A percentile compares a stretch with the other conserved stretches of the same genome.
Evolutionary conservation across 306 rosid genomes (phyloP).

Genomic region (Medicago arabica): DNA sequence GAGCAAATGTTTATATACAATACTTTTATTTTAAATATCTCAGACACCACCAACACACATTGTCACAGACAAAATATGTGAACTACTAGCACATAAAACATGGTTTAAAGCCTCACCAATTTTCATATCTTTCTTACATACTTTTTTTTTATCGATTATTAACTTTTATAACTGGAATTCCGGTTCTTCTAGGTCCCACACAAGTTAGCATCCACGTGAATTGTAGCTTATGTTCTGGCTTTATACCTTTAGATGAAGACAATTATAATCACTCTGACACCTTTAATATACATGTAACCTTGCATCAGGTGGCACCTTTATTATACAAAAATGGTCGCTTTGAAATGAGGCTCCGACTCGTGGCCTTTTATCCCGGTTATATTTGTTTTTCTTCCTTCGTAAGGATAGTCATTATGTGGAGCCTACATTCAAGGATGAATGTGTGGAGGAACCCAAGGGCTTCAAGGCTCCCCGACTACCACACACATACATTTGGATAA

Average conservation of each 20-base stretch:
- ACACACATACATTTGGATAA: too few relatives aligned
- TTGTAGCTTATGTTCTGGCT: background rate
- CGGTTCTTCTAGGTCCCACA: background rate
- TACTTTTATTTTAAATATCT: background rate
- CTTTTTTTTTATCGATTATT: background rate
- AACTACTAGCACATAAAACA: too few relatives aligned
- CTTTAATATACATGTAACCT: too few relatives aligned
- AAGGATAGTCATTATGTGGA: too few relatives aligned
- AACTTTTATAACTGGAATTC: background rate
- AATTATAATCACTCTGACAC: background rate
- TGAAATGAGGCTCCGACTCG: background rate
- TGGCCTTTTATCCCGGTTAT: background rate
- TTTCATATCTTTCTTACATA: background rate
- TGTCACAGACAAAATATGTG: background rate
- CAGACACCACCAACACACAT: background rate
- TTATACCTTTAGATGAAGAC: conserved; percentile 3
- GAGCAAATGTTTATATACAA: too few relatives aligned
- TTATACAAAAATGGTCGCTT: background rate
- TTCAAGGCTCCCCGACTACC: too few relatives aligned
- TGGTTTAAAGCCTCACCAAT: too few relatives aligned
- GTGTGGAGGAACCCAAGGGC: too few relatives aligned
- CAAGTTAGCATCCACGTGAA: background rate
- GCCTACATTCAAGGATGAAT: too few relatives aligned
- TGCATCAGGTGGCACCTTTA: too few relatives aligned
- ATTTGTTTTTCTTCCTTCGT: background rate